phyloP scores from a whole-genome alignment of 352 stramenopile genomes.

The Pythium rishiriense region DNA sequence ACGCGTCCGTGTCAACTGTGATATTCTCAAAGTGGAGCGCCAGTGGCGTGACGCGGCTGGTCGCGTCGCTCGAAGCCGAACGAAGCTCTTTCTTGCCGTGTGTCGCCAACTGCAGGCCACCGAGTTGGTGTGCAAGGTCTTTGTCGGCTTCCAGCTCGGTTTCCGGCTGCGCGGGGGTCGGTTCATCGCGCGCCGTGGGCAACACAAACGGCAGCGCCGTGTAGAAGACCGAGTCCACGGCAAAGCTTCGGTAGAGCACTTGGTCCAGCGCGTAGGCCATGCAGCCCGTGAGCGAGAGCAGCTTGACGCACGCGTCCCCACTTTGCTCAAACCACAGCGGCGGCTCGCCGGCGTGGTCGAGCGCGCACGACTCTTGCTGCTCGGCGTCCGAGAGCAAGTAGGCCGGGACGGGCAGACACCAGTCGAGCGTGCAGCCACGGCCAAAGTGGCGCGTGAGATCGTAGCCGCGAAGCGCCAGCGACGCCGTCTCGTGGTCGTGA shows the following conservation, averaged over 20 bases:
- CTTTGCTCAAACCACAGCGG: background rate
- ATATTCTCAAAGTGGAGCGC: slow-evolving; percentile 8
- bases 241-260: background rate
- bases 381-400: slow-evolving; percentile 1
- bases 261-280: background rate
- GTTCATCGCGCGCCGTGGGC: background rate
- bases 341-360: background rate
- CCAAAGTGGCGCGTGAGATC: slow-evolving; percentile 1
- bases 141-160: background rate
- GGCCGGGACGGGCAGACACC: background rate
- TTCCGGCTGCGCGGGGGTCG: background rate
- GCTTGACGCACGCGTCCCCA: background rate
- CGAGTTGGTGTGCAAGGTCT: background rate
- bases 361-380: background rate
- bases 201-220: slow-evolving; percentile 1
- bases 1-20: background rate
- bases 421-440: slow-evolving; percentile 5
- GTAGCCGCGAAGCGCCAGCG: background rate
- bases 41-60: background rate
- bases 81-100: background rate
- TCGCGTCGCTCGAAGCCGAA: background rate
- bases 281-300: background rate
- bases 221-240: background rate
- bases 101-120: background rate
- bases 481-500: background rate